Base-by-base conservation (phyloP, 2,329 filamentous ascomycete species). In the Ophiocordyceps camponoti-floridani region DNA sequence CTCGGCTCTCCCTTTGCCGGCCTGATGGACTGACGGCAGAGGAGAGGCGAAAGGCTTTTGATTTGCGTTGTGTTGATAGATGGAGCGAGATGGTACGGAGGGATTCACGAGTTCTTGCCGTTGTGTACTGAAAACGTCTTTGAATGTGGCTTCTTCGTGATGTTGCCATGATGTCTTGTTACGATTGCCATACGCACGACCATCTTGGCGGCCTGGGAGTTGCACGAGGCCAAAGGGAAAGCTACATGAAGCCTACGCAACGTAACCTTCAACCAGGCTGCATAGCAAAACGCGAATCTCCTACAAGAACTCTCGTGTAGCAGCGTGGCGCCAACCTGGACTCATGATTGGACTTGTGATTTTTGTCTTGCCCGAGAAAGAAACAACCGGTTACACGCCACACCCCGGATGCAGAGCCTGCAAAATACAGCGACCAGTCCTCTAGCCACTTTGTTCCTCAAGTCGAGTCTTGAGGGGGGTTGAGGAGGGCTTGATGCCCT, bases 321-420 rank as follows among this genome's bases (percentile, higher is more conserved):
- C 30, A 10, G 8, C 4, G 30, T 33, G 30, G 30, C 8, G 19
- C 23, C 33, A 31, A 19, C 8, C 10, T n/a, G 13, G 2, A n/a
- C 13, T 45, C 11, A 46, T 23, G n/a, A 40, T 18, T 40, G 16
- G 16, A 23, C 23, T 23, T 23, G 3, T 23, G 23, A 35, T 41
- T 47, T 44, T 47, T 52, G 51, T 45, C 52, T 63, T 64, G 59
- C 63, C 58, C 62, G 66, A 65, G 63, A 67, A 60, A 44, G 43
- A 66, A 63, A 67, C 62, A 64, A 66, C 64, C 64, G 4, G 33
- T 64, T 68, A 66, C 67, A 68, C 66, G 66, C 67, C 65, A 59
- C 64, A 67, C 23, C 66, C 66, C 58, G 68, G 69, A 70, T 69
- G 65, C 66, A 69, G 65, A 67, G 62, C 61, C 62, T 57, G 62